Evolutionary conservation across 2,329 filamentous ascomycete species (phyloP), one percentile per base, ranked within the genome.

Genomic region (Magnaporthales sp.): DNA sequence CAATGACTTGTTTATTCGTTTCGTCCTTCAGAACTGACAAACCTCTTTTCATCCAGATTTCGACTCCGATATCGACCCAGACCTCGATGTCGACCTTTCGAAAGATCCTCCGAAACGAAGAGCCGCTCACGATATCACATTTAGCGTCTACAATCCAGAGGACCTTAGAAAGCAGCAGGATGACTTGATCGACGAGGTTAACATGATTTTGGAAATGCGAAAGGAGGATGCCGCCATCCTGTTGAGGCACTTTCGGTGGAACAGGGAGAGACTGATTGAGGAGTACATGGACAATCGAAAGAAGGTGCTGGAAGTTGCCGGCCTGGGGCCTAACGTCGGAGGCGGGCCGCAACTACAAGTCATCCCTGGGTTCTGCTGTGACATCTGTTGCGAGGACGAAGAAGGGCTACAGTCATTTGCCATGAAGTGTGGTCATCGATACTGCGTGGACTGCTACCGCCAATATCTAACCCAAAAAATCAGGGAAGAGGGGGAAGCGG

Each of bases 391-490:
- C 77, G 93, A 98, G 73, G 95, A 99, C 70, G 90, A 86, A 24
- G 83, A 87, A 0, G 88, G 86, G 0, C 79, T 97, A 24, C 77
- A 91, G 75, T 93, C 91, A 2, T 98, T 97, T 78, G 92, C 94
- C 29, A 92, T 99, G 86, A 96, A 92, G 74, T 99, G 95, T 76
- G 92, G 89, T 1, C 95, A 99, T 77, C 86, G 95, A 64, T 99
- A 95, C 77, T 99, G 95, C 72, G 88, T 93, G 38, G 86, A 92
- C 73, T 99, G 95, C 80, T 99, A 97, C 75, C 85, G 89, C 29
- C 93, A 97, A 65, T 99, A 99, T 73, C 80, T 99, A 29, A 86
- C 83, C 1, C 93, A 96, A 73, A 99, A 99, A 82, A 97, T 99
- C 71, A 89, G 89, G 66, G 93, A 95, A 71, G 95, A 99, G 77